These are phyloP conservation scores for Camelina neglecta DNA, from an alignment of 345 rosid genomes.

Conservation along the genomic window DNA sequence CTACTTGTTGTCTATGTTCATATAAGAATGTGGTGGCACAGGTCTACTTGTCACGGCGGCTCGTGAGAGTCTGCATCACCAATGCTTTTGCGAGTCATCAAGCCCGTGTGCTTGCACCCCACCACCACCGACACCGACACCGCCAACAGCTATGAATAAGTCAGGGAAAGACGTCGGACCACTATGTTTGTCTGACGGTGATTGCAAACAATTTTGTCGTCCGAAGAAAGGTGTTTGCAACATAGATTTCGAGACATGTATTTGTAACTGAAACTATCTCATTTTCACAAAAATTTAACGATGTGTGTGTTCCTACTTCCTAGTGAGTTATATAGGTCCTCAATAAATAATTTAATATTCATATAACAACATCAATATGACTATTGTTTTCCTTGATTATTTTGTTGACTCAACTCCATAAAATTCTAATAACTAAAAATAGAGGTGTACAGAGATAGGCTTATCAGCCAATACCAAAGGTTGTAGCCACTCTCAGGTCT, in stretches of 20 bases:
- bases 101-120: background rate
- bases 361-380: no score
- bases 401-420: background rate
- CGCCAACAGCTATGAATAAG: background rate
- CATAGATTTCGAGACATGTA: conserved; percentile 25
- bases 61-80: background rate
- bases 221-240: conserved; percentile 18
- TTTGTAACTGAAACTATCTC: background rate
- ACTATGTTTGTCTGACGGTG: conserved; percentile 5
- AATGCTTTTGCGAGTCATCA: background rate
- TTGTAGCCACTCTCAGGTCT: background rate
- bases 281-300: background rate
- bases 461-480: conserved; percentile 1
- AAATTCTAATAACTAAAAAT: background rate
- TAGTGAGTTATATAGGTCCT: no score
- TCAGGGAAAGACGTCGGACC: background rate
- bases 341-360: no score
- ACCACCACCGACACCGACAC: background rate
- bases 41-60: background rate
- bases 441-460: background rate
- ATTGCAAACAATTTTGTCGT: conserved; percentile 13
- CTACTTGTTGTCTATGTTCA: no score
- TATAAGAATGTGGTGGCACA: background rate
- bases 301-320: background rate
- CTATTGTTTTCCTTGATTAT: no score